These are phyloP conservation scores for Aspergillus bertholletiae DNA, from an alignment of 495 filamentous ascomycete genomes.

Conservation along the genomic window DNA sequence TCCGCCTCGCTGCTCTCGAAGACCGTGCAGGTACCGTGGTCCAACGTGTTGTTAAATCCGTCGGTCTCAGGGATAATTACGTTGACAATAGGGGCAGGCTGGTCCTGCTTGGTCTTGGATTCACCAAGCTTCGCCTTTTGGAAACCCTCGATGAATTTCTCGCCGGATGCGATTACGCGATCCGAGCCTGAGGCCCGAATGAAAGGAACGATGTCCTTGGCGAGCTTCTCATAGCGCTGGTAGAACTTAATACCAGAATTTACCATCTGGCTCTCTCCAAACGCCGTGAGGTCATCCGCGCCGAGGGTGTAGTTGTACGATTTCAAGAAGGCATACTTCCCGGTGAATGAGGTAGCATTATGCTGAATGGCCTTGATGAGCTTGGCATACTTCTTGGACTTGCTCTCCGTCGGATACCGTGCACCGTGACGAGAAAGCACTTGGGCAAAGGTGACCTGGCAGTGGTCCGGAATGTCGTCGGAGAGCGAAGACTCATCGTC, in stretches of 20 bases:
- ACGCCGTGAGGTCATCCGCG: conserved; percentile 66
- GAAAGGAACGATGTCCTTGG: conserved; percentile 57
- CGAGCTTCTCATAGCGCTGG: conserved; percentile 59
- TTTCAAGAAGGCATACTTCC: conserved; percentile 60
- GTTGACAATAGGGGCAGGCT: conserved; percentile 50
- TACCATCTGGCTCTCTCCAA: conserved; percentile 70
- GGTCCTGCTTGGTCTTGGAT: conserved; percentile 21
- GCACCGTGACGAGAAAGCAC: conserved; percentile 82
- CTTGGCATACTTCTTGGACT: conserved; percentile 52
- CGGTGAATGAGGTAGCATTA: conserved; percentile 50
- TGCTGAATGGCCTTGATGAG: conserved; percentile 60
- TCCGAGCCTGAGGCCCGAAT: conserved; percentile 65
- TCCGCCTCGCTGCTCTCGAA: conserved; percentile 53
- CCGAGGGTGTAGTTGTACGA: conserved; percentile 71
- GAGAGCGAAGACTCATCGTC: conserved; percentile 53
- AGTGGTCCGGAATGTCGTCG: conserved; percentile 53
- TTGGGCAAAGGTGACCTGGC: conserved; percentile 73
- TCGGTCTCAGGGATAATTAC: conserved; percentile 61
- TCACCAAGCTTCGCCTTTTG: conserved; percentile 53
- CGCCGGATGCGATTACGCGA: conserved; percentile 70
- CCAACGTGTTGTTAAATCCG: conserved; percentile 72
- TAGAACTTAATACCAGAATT: conserved; percentile 74
- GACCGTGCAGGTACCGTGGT: conserved; percentile 61
- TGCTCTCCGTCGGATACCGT: conserved; percentile 66
- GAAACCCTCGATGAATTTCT: conserved; percentile 71